Base-by-base conservation (phyloP, 2,329 filamentous ascomycete species). In the Trichoderma asperellum region DNA sequence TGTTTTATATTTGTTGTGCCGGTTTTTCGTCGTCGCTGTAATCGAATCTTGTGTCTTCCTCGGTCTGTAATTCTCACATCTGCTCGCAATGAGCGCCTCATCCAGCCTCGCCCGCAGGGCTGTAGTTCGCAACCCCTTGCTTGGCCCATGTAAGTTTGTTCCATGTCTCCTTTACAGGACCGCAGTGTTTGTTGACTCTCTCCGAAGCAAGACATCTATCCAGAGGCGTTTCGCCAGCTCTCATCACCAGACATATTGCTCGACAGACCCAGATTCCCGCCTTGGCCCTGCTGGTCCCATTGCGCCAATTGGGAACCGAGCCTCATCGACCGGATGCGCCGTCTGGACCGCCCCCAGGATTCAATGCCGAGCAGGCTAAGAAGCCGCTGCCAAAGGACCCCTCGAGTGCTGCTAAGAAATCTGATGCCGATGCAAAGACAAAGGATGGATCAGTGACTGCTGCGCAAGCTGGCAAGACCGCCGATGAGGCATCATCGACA, bases 341-440 rank as follows among this genome's bases (percentile, higher is more conserved):
- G 63, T 84, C 86, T 67, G 89, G 87, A 60, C 94, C 93, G 56
- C 94, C 94, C 69, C 94, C 94, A 16, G 94, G 94, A 34, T 97
- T 97, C 84, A 94, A 96, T 78, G 85, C 92, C n/a, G 90, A 95
- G 76, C 86, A 93, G 82, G 94, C 94, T 74, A 95, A 94, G 87
- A 95, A 94, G 78, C 92, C 94, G 14, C 83, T 96, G 59, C 81
- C 89, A 2, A 88, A 88, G 76, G 87, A 91, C 68, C 75, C 77
- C 35, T 73, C 75, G 47, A 74, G 79, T 24, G 72, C 78, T 14
- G 72, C 79, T 16, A 78, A 79, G 72, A 74, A 76, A n/a, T 70
- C 78, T 14, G 75, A 73, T 24, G 63, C 73, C 14, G 72, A 76
- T 4, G 73, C 73, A 49, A 74, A 76, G 37, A 68, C 75, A 18